phyloP scores from a whole-genome alignment of 345 rosid species.

The Euclidium syriacum region DNA sequence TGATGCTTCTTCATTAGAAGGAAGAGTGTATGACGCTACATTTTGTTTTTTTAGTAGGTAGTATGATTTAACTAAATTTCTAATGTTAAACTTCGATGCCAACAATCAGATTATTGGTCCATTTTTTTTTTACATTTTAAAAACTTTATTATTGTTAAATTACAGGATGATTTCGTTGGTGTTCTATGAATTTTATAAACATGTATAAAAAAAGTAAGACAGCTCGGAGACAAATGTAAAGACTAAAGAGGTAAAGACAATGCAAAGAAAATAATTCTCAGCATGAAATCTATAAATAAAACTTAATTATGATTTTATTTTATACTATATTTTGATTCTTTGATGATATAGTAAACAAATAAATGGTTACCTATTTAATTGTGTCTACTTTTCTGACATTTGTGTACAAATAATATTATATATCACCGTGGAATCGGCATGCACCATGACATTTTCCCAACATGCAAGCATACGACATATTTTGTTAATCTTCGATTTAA shows the following conservation, averaged over 20 bases:
- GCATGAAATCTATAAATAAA: background rate
- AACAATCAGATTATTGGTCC: background rate
- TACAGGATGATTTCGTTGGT: background rate
- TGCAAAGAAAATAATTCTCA: background rate
- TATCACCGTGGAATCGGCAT: constrained; percentile 18
- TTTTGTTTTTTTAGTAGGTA: background rate
- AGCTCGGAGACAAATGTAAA: no score
- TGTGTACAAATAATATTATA: constrained; percentile 3
- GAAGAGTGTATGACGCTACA: background rate
- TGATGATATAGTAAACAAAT: background rate
- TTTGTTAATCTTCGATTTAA: background rate
- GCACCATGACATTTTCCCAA: constrained; percentile 24
- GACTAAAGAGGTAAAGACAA: background rate
- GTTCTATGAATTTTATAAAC: background rate
- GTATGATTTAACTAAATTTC: background rate
- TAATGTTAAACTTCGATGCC: background rate
- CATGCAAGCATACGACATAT: constrained; percentile 3
- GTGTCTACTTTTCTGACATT: constrained; percentile 12
- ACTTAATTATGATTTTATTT: background rate
- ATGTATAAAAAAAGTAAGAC: no score
- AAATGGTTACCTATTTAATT: background rate
- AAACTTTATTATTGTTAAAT: background rate
- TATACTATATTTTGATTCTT: constrained; percentile 10
- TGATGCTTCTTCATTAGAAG: background rate
- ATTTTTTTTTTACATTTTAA: background rate